Conservation (phyloP, 1,139 yeast genomes). For the Meyerozyma carpophila region DNA sequence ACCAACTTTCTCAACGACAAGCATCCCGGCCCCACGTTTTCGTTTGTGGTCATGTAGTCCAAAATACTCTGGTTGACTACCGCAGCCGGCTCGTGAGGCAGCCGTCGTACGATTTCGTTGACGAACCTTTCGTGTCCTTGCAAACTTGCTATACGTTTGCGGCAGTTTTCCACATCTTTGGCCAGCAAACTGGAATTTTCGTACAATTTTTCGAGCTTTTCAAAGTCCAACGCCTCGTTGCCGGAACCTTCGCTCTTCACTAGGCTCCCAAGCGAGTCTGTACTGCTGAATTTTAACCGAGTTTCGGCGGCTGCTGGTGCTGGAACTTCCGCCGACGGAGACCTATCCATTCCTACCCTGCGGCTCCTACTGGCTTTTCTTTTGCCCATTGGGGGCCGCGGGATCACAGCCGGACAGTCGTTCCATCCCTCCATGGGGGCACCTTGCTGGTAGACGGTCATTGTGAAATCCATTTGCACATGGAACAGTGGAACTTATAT, state of each 20-base stretch:
- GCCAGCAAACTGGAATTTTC: background rate
- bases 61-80: conserved; percentile 23
- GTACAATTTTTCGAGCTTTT: background rate
- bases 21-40: conserved; percentile 54
- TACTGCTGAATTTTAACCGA: background rate
- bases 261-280: background rate
- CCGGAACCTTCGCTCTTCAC: background rate
- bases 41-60: conserved; percentile 46
- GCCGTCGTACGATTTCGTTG: background rate
- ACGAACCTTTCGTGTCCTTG: background rate
- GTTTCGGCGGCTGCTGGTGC: background rate
- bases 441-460: conserved; percentile 36
- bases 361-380: background rate
- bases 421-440: conserved; percentile 44
- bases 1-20: conserved; percentile 48
- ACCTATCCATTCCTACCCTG: background rate
- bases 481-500: background rate
- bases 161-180: background rate
- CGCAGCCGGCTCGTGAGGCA: background rate
- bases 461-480: conserved; percentile 16
- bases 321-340: background rate
- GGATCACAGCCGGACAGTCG: conserved; percentile 32
- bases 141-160: background rate
- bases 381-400: conserved; percentile 1
- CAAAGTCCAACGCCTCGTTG: background rate